These are phyloP conservation scores for Magnolia officinalis DNA, from an alignment of 164 flowering plant species.

Conservation along the genomic window DNA sequence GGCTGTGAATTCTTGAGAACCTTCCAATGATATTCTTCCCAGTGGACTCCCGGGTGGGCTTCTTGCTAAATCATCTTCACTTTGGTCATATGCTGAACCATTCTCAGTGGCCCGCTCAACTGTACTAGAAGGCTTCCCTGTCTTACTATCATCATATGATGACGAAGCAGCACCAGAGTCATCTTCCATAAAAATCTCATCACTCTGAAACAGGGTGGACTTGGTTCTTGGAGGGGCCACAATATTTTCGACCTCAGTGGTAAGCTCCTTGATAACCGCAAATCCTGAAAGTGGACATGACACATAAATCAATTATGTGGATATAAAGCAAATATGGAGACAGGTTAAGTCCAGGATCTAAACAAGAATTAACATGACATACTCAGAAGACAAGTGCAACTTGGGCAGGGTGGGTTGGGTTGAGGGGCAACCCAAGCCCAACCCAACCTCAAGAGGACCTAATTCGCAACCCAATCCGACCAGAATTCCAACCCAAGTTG, in stretches of 20 bases:
- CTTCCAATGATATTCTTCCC: slow-evolving; percentile 40
- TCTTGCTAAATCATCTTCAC: slow-evolving; percentile 44
- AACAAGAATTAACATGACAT: not conserved
- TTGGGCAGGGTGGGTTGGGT: too few relatives aligned
- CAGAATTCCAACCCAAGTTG: too few relatives aligned
- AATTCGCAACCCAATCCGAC: too few relatives aligned
- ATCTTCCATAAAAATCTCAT: slow-evolving; percentile 26
- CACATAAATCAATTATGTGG: not conserved
- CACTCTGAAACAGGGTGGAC: slow-evolving; percentile 29
- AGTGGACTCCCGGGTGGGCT: slow-evolving; percentile 58
- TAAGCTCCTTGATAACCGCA: slow-evolving; percentile 76
- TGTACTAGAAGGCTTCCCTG: slow-evolving; percentile 35
- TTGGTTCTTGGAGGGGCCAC: slow-evolving; percentile 69
- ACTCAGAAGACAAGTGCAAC: too few relatives aligned
- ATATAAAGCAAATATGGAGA: too few relatives aligned
- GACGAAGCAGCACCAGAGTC: slow-evolving; percentile 24
- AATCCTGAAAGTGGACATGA: slow-evolving; percentile 51
- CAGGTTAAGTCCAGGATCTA: not conserved
- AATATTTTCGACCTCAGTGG: slow-evolving; percentile 80
- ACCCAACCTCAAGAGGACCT: too few relatives aligned
- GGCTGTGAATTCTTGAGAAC: slow-evolving; percentile 43
- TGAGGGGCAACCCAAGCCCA: too few relatives aligned
- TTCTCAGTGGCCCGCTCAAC: slow-evolving; percentile 35
- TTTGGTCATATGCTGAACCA: slow-evolving; percentile 35
- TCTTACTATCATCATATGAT: slow-evolving; percentile 35